These are phyloP conservation scores for Prunus dulcis DNA, from an alignment of 306 rosid species.

Conservation along the genomic window DNA sequence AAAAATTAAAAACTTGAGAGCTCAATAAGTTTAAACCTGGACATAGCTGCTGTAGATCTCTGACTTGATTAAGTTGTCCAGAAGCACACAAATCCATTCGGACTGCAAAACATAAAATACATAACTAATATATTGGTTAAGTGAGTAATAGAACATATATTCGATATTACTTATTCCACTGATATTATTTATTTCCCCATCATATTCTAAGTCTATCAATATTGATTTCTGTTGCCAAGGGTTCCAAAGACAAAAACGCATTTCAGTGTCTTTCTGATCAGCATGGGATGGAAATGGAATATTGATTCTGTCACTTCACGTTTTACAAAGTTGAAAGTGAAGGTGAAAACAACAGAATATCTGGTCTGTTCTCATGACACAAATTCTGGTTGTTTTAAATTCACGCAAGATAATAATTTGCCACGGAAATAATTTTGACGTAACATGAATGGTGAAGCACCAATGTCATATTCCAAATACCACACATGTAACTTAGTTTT, in stretches of 20 bases:
- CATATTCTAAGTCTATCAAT: background rate
- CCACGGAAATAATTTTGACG: background rate
- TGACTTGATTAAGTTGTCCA: slow-evolving; percentile 42
- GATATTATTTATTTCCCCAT: background rate
- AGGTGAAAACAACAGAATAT: background rate
- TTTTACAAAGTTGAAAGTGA: background rate
- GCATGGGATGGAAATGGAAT: background rate
- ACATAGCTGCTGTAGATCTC: slow-evolving; percentile 59
- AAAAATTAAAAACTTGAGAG: background rate
- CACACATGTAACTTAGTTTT: background rate
- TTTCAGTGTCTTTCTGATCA: background rate
- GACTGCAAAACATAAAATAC: slow-evolving; percentile 40
- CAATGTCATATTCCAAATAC: background rate
- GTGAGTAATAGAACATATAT: slow-evolving; percentile 13
- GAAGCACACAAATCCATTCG: slow-evolving; percentile 49
- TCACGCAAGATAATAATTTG: background rate
- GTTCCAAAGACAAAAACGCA: background rate
- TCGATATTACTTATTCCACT: background rate
- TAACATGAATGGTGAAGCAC: background rate
- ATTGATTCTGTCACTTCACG: background rate
- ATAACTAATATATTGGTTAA: background rate
- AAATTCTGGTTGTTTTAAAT: background rate
- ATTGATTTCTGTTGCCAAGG: background rate
- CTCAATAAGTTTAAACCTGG: slow-evolving; percentile 48
- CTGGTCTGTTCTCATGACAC: background rate